Conservation (phyloP, 2,329 filamentous ascomycete species). For the Pyrenophora teres region DNA sequence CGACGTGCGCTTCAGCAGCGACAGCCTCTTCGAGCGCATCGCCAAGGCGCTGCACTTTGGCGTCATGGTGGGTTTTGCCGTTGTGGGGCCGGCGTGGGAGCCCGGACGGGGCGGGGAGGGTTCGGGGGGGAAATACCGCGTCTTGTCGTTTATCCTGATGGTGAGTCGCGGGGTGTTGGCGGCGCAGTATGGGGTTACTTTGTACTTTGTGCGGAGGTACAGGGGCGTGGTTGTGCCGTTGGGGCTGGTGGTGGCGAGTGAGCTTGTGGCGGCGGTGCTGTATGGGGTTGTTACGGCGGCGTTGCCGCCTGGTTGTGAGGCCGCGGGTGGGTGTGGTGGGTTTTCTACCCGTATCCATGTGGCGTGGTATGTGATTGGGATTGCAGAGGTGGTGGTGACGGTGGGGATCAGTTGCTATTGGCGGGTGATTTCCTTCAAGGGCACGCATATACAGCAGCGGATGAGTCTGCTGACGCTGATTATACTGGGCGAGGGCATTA, state of each 20-base stretch:
- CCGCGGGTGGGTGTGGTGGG: too few species aligned
- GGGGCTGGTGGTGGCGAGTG: constrained; percentile 38
- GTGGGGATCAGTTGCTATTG: constrained; percentile 39
- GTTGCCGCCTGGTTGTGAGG: too few species aligned
- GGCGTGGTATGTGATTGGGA: constrained; percentile 51
- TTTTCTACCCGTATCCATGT: too few species aligned
- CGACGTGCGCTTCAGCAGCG: constrained; percentile 68
- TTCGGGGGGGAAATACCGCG: constrained; percentile 52
- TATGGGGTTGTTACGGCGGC: constrained; percentile 32
- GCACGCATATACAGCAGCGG: constrained; percentile 45
- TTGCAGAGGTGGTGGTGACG: constrained; percentile 38
- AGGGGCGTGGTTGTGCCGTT: constrained; percentile 40
- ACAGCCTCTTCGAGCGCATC: constrained; percentile 66
- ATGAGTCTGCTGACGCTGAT: constrained; percentile 49
- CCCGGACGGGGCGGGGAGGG: constrained; percentile 13
- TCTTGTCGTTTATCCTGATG: constrained; percentile 48
- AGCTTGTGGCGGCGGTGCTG: constrained; percentile 41
- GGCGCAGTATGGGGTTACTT: constrained; percentile 47
- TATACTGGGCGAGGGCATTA: constrained; percentile 48
- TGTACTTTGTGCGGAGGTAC: constrained; percentile 41
- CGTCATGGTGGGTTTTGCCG: constrained; percentile 68
- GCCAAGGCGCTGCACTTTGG: constrained; percentile 65
- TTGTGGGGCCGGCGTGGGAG: constrained; percentile 56
- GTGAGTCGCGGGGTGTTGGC: constrained; percentile 43
- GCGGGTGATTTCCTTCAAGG: constrained; percentile 46